Percentiles rank a stretch among this genome's conserved stretches.
Conservation (phyloP, 106 monocot species). For the Dendrobium chrysotoxum region DNA sequence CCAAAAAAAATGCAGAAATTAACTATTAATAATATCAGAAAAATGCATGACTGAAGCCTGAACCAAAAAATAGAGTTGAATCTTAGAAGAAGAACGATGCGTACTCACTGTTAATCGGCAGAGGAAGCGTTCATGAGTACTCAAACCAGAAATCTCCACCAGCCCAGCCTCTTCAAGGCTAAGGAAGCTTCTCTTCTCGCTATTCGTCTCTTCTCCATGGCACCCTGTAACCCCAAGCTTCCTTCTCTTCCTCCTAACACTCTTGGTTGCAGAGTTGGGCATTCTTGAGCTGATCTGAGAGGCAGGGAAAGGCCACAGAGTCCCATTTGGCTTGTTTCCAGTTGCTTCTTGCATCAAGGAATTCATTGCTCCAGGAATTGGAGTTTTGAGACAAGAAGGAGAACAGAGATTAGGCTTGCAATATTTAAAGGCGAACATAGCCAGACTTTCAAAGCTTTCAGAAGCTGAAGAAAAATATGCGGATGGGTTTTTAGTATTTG, state of each 20-base stretch:
- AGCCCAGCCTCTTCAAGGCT: slow-evolving; percentile 76
- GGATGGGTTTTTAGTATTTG: not conserved
- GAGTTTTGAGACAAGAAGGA: not conserved
- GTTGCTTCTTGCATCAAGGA: not conserved
- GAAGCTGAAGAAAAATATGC: not conserved
- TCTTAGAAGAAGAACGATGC: not conserved
- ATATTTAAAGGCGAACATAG: not conserved
- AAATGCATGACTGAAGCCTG: no score
- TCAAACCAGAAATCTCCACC: slow-evolving; percentile 85
- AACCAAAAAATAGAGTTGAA: no score
- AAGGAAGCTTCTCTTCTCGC: slow-evolving; percentile 47
- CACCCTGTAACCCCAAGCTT: slow-evolving; percentile 24
- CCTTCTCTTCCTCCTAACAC: slow-evolving; percentile 2
- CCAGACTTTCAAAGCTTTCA: not conserved
- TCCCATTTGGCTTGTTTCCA: not conserved
- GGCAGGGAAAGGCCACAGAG: not conserved
- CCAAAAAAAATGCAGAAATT: no score
- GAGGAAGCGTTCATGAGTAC: slow-evolving; percentile 76
- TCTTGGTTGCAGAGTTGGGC: not conserved
- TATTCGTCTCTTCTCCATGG: slow-evolving; percentile 20
- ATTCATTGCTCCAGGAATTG: not conserved
- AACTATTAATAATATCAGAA: no score
- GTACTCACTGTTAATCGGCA: slow-evolving; percentile 63
- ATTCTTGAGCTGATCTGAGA: no score
- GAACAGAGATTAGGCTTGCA: not conserved